Base-by-base conservation (phyloP, 192 early-diverging fungal genomes). In the Entomortierella parvispora region DNA sequence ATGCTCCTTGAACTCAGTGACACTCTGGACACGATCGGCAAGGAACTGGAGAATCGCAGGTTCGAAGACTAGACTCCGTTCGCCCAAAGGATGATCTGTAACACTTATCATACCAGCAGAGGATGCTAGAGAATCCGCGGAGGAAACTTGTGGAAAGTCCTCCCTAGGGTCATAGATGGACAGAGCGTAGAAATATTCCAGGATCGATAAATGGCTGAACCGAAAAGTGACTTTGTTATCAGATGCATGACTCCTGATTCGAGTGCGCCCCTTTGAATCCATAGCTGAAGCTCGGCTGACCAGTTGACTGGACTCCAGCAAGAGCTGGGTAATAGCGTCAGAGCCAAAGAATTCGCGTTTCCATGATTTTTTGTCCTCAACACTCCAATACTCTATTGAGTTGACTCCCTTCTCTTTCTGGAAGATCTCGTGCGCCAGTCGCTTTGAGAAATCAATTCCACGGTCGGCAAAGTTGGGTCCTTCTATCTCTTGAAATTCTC, bases 121-220 rank as follows among this genome's bases (percentile, higher is more conserved):
- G n/a, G n/a, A n/a, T n/a, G n/a, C n/a, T n/a, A n/a, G n/a, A n/a
- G n/a, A n/a, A n/a, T n/a, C n/a, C n/a, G n/a, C n/a, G n/a, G n/a
- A n/a, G n/a, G n/a, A n/a, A n/a, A n/a, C n/a, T n/a, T n/a, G n/a
- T n/a, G n/a, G n/a, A n/a, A n/a, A n/a, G n/a, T n/a, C n/a, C n/a
- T n/a, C n/a, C n/a, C 22, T 25, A 18, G 50, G 51, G n/a, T 65
- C 42, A 28, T 40, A 65, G 12, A 65, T 26, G 1, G 28, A 33
- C 1, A 29, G 28, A 28, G 62, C 37, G 4, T 52, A 44, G 7
- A 42, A 15, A n/a, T 65, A 65, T 15, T 65, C 62, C 42, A 65
- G 28, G 25, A 52, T 52, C 14, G 62, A 53, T 17, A 18, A 23
- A 11, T 65, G 62, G 26, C 43, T 12, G 40, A 65, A 65, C 15